phyloP scores from a whole-genome alignment of 1,284 basidiomycete species.

The Inonotus obliquus region DNA sequence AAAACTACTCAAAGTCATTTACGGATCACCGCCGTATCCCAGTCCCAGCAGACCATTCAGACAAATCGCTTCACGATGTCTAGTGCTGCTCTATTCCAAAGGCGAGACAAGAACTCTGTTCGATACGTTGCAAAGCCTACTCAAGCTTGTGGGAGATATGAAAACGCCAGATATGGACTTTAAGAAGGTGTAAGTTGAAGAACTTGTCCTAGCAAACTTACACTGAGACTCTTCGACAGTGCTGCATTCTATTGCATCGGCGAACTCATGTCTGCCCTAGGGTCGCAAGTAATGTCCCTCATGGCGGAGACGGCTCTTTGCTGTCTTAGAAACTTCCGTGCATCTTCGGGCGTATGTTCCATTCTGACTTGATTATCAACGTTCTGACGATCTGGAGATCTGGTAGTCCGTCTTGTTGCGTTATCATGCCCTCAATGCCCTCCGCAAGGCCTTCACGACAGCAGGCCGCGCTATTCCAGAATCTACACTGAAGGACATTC shows the following conservation, averaged over 20 bases:
- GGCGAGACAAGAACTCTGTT: conserved; percentile 84
- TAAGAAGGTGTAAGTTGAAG: conserved; percentile 58
- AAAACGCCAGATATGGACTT: conserved; percentile 62
- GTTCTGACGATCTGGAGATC: neutral
- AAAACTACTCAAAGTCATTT: conserved; percentile 58
- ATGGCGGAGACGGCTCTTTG: conserved; percentile 78
- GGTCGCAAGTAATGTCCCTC: conserved; percentile 93
- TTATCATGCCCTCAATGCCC: conserved; percentile 73
- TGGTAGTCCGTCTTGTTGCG: conserved; percentile 73
- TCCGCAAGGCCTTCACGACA: conserved; percentile 71
- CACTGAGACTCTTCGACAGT: conserved; percentile 26
- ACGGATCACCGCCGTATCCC: conserved; percentile 59
- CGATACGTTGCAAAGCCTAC: conserved; percentile 77
- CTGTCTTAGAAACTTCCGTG: conserved; percentile 59
- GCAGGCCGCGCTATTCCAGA: conserved; percentile 86
- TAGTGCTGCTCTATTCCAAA: conserved; percentile 73
- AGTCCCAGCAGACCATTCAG: conserved; percentile 82
- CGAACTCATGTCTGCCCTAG: conserved; percentile 81
- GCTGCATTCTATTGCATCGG: conserved; percentile 81
- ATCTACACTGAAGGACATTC: conserved; percentile 71
- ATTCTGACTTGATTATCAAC: conserved; percentile 4
- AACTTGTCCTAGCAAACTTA: conserved; percentile 11
- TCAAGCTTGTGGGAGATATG: conserved; percentile 70
- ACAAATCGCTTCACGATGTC: conserved; percentile 73
- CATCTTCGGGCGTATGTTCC: conserved; percentile 60